Conservation (phyloP, 768 basidiomycete genomes). For the Mycena floridula region DNA sequence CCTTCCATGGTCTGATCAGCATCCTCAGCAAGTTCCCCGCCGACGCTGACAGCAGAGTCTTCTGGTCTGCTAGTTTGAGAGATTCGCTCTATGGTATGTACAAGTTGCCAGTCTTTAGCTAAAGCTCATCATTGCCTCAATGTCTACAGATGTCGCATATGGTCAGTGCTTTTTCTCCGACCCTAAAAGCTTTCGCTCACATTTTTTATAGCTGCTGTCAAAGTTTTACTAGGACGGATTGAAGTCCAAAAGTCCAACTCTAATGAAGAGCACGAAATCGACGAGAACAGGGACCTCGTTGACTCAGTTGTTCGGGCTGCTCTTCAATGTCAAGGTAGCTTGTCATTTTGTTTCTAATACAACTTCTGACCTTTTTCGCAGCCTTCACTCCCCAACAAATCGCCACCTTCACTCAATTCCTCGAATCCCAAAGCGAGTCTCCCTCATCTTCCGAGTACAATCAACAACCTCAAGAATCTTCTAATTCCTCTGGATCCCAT, state of each 20-base stretch:
- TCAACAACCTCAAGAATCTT: too few species aligned
- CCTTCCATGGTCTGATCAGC: conserved; percentile 73
- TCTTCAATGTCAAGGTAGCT: conserved; percentile 53
- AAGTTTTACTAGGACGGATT: conserved; percentile 50
- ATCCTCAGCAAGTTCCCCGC: conserved; percentile 74
- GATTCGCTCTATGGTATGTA: conserved; percentile 64
- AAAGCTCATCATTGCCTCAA: neutral
- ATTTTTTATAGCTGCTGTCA: conserved; percentile 39
- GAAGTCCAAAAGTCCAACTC: conserved; percentile 27
- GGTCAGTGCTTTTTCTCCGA: too few species aligned
- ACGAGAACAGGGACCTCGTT: conserved; percentile 37
- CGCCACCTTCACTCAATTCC: conserved; percentile 39
- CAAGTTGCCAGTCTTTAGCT: neutral
- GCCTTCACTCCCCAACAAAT: conserved; percentile 68
- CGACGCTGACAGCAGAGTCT: conserved; percentile 69
- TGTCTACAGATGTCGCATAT: conserved; percentile 32
- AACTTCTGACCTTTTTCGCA: conserved; percentile 16
- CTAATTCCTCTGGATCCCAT: neutral
- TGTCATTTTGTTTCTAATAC: neutral
- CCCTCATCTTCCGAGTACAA: conserved; percentile 2
- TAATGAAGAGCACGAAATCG: conserved; percentile 28
- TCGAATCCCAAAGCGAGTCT: conserved; percentile 18
- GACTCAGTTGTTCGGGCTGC: conserved; percentile 38
- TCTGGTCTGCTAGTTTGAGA: conserved; percentile 58
- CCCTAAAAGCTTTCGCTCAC: too few species aligned